phyloP scores from a whole-genome alignment of 2,329 filamentous ascomycete species.

The Arthroderma sp. region DNA sequence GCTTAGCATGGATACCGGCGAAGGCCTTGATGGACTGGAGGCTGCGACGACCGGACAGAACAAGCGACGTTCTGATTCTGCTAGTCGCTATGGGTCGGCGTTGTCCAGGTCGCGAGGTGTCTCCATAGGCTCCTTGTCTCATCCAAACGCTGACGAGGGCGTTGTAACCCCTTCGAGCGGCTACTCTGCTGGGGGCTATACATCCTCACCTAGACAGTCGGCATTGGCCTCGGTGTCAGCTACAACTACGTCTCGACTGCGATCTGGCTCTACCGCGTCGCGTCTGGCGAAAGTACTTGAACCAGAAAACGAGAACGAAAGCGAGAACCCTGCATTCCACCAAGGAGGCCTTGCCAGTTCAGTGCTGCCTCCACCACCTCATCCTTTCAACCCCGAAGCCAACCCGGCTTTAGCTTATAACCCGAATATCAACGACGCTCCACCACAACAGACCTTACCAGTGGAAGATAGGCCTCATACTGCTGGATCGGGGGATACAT shows the following conservation, averaged over 20 bases:
- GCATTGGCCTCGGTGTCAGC: constrained; percentile 23
- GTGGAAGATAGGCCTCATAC: constrained; percentile 21
- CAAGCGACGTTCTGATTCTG: constrained; percentile 20
- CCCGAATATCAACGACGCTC: neutral
- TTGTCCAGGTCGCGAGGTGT: constrained; percentile 15
- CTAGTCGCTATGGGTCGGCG: constrained; percentile 5
- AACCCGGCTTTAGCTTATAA: neutral
- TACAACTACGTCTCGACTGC: constrained; percentile 18
- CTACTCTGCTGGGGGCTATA: constrained; percentile 26
- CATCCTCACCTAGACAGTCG: constrained; percentile 30
- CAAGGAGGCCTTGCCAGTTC: constrained; percentile 4
- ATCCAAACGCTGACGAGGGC: neutral
- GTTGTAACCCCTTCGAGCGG: constrained; percentile 22
- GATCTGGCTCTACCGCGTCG: constrained; percentile 25
- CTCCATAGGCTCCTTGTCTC: constrained; percentile 26
- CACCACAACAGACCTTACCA: neutral
- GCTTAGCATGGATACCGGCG: constrained; percentile 34
- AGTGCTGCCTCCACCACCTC: constrained; percentile 9
- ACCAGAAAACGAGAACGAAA: constrained; percentile 24
- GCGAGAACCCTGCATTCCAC: constrained; percentile 11
- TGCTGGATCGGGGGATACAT: constrained; percentile 34
- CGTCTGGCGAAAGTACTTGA: constrained; percentile 28
- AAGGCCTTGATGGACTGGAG: constrained; percentile 28
- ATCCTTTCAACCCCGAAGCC: neutral
- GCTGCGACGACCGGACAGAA: neutral